These are phyloP conservation scores for Neurospora sp. DNA, from an alignment of 2,329 filamentous ascomycete genomes.

Conservation along the genomic window DNA sequence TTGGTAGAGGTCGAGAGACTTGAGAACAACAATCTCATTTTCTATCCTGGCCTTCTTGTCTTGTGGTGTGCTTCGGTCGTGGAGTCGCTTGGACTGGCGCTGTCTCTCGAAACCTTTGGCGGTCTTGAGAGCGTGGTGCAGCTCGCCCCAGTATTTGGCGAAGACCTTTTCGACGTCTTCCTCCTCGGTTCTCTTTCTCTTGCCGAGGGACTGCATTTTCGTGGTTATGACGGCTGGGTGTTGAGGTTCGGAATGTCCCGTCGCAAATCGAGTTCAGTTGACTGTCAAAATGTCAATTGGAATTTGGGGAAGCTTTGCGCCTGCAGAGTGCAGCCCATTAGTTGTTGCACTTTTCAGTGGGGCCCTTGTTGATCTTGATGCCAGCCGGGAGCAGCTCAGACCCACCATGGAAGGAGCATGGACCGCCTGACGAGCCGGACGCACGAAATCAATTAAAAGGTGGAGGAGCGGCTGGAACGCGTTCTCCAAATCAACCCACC, in stretches of 20 bases:
- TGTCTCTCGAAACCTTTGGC: constrained; percentile 72
- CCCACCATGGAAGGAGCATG: not conserved
- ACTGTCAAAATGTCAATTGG: not conserved
- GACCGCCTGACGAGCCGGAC: not conserved
- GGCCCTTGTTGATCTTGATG: not conserved
- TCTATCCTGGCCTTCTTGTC: constrained; percentile 51
- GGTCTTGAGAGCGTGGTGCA: constrained; percentile 58
- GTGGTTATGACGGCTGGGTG: not conserved
- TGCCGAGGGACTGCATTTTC: constrained; percentile 34
- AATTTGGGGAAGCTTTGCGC: not conserved
- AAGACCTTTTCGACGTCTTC: constrained; percentile 39
- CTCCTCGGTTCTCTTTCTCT: constrained; percentile 43
- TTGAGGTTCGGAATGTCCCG: not conserved
- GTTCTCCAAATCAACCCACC: not conserved
- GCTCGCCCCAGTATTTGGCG: constrained; percentile 45
- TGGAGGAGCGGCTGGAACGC: not conserved
- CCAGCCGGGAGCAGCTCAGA: constrained; percentile 1
- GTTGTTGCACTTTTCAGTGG: constrained; percentile 7
- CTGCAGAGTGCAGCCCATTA: not conserved
- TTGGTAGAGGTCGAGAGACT: constrained; percentile 49
- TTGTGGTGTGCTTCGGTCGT: constrained; percentile 32
- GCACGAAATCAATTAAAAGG: not conserved
- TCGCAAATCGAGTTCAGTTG: not conserved
- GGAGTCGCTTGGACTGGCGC: constrained; percentile 54
- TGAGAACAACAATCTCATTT: constrained; percentile 46